Conservation (phyloP, 345 rosid species). For the Citrus cavaleriei region DNA sequence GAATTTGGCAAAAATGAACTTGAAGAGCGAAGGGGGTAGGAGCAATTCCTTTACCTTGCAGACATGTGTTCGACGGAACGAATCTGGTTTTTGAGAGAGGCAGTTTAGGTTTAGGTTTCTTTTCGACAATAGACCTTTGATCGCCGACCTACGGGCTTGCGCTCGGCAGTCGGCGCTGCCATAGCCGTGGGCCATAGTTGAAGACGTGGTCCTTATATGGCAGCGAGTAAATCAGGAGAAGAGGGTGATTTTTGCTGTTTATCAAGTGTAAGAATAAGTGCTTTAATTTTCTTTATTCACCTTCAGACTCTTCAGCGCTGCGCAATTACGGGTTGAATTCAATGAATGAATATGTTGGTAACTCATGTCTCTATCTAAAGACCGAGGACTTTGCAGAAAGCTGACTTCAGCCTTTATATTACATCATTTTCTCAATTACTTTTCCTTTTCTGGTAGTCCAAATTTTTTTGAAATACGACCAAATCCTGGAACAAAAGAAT, state of each 20-base stretch:
- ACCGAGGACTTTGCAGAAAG: not conserved
- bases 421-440: too few relatives aligned
- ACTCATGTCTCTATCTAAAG: not conserved
- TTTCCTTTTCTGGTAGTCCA: too few relatives aligned
- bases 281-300: too few relatives aligned
- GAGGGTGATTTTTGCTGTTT: too few relatives aligned
- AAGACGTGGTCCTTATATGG: not conserved
- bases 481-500: too few relatives aligned
- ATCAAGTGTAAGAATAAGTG: too few relatives aligned
- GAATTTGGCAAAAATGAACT: not conserved
- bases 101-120: slow-evolving; percentile 73
- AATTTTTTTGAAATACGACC: too few relatives aligned
- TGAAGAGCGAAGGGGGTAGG: slow-evolving; percentile 1
- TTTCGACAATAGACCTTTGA: slow-evolving; percentile 85
- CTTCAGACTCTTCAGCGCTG: too few relatives aligned
- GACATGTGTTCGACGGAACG: slow-evolving; percentile 92
- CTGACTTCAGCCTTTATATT: too few relatives aligned
- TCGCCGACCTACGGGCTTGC: slow-evolving; percentile 67
- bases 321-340: not conserved
- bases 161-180: slow-evolving; percentile 70
- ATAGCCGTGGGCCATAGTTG: slow-evolving; percentile 82
- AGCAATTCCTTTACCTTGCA: too few relatives aligned
- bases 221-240: too few relatives aligned
- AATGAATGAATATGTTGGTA: not conserved
- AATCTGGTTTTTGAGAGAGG: slow-evolving; percentile 88